Evolutionary conservation across 345 rosid genomes (phyloP), one percentile per base, ranked within the genome.

Genomic region (Moricandia arvensis): DNA sequence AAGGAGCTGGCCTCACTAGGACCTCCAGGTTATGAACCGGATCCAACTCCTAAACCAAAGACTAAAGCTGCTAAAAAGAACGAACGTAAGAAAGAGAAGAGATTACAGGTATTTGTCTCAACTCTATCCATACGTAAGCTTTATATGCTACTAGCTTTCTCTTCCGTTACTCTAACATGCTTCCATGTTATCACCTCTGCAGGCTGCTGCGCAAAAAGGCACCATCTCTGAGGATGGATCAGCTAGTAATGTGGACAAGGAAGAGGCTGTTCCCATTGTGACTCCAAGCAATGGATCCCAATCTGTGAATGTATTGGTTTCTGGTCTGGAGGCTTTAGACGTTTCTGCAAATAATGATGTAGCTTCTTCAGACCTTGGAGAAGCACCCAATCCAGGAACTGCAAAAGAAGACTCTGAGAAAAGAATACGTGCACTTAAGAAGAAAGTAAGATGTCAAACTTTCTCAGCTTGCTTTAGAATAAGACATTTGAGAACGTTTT

Each of bases 21-120:
- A 63, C 97, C 93, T 63, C 99, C 97, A 1, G 99, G 99, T 69
- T 95, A 88, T 80, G 93, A 89, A 49, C 88, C 85, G 15, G 93
- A 86, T 79, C 74, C 78, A 68, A 35, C 71, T 68, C 60, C 84
- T 63, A 95, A 89, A 77, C 86, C 96, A 16, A 95, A 89, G 84
- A 85, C 93, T 1, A 92, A 95, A 78, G 54, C 97, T 33, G 94
- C 84, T 1, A 92, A 88, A 80, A 89, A 87, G 81, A 90, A 95
- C 21, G 97, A 89, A 77, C 84, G 96, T 43, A 95, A 86, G 87
- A 92, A 89, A 87, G 98, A 95, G 87, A 92, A 92, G 84, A 80
- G 88, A 77, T 75, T 83, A 59, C 97, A 90, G 96, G 98, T 90
- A 59, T 79, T 45, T 63, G 35, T 61, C 53, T 71, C 34, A 33